These are phyloP conservation scores for Hyaloscypha hepaticicola DNA, from an alignment of 495 filamentous ascomycete genomes.

Conservation along the genomic window DNA sequence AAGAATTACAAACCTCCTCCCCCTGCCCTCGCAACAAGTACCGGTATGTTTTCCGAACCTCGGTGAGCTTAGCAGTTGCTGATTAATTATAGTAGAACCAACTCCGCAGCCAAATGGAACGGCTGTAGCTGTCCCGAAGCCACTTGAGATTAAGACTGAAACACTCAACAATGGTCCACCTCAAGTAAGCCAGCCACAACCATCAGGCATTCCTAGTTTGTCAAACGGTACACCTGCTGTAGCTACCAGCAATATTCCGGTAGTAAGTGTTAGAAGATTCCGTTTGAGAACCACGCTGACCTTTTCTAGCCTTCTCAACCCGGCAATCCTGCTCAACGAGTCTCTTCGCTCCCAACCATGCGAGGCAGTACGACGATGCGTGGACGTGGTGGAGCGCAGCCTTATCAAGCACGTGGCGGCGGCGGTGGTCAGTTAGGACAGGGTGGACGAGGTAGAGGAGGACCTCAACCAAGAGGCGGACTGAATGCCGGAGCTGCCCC, in stretches of 20 bases:
- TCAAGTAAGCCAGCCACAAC: slow-evolving; percentile 15
- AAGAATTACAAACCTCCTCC: slow-evolving; percentile 65
- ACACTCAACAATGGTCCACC: background rate
- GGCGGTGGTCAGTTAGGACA: slow-evolving; percentile 31
- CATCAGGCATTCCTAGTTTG: slow-evolving; percentile 21
- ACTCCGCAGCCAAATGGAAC: slow-evolving; percentile 19
- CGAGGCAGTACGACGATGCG: slow-evolving; percentile 45
- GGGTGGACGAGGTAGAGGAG: slow-evolving; percentile 45
- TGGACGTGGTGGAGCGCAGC: slow-evolving; percentile 29
- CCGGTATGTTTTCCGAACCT: background rate
- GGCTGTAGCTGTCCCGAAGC: slow-evolving; percentile 12
- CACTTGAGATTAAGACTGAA: slow-evolving; percentile 26
- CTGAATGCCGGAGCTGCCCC: slow-evolving; percentile 54
- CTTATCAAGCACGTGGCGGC: slow-evolving; percentile 43
- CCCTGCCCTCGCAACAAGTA: slow-evolving; percentile 30
- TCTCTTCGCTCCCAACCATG: slow-evolving; percentile 46
- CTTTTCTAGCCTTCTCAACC: slow-evolving; percentile 34
- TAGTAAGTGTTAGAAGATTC: slow-evolving; percentile 41
- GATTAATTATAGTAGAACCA: background rate
- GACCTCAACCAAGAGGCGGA: slow-evolving; percentile 39
- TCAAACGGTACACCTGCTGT: slow-evolving; percentile 17
- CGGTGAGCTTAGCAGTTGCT: background rate
- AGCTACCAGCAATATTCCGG: slow-evolving; percentile 46
- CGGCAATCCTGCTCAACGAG: slow-evolving; percentile 36
- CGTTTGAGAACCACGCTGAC: slow-evolving; percentile 28